These are phyloP conservation scores for Backusella mclennaniae DNA, from an alignment of 192 early-diverging fungal species.

Conservation along the genomic window DNA sequence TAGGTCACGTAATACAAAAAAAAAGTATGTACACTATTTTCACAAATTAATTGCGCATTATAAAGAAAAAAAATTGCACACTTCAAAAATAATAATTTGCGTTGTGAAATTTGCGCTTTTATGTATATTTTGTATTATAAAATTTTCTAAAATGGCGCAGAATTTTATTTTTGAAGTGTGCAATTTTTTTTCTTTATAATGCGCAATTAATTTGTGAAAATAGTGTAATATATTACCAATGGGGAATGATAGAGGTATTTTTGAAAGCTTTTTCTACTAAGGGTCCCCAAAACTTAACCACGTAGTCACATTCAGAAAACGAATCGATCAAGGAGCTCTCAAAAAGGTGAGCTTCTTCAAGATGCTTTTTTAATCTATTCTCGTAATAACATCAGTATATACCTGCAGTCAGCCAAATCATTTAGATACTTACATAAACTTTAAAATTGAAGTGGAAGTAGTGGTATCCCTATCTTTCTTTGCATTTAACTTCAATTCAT, in stretches of 20 bases:
- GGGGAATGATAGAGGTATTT: constrained; percentile 6
- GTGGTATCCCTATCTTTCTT: not conserved
- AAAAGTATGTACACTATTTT: no score
- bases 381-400: constrained; percentile 16
- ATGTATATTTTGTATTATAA: no score
- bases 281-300: constrained; percentile 12
- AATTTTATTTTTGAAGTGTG: no score
- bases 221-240: constrained; percentile 7
- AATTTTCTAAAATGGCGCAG: no score
- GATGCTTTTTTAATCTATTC: constrained; percentile 19
- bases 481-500: not conserved
- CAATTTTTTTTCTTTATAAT: no score
- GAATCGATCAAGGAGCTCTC: constrained; percentile 1
- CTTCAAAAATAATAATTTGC: no score
- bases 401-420: constrained; percentile 13
- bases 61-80: no score
- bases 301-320: no score
- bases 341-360: constrained; percentile 10
- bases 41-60: not conserved
- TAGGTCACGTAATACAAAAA: constrained; percentile 11
- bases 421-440: constrained; percentile 20
- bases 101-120: no score
- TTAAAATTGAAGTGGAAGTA: constrained; percentile 11
- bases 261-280: constrained; percentile 10
- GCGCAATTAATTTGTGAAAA: not conserved